Conservation (phyloP, 495 filamentous ascomycete genomes). For the Neurospora sp. region DNA sequence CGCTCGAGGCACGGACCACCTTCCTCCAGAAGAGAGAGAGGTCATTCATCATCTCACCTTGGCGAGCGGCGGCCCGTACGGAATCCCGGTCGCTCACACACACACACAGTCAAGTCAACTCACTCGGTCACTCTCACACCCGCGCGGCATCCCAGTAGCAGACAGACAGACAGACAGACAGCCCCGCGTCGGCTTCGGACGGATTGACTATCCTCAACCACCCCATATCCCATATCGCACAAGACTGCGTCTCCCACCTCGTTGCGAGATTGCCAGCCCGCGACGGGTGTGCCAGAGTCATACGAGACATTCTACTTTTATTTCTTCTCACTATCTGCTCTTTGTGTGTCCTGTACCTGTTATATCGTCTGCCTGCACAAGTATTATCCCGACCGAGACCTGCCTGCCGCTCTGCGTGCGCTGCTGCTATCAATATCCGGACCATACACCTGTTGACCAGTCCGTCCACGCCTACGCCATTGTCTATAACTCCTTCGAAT, state of each 20-base stretch:
- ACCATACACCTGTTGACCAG: not conserved
- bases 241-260: conserved; percentile 11
- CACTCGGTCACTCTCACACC: not conserved
- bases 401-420: not conserved
- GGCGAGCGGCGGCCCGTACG: not conserved
- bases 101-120: not conserved
- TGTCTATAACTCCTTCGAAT: conserved; percentile 1
- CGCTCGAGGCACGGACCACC: conserved; percentile 25
- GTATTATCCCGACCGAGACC: conserved; percentile 8
- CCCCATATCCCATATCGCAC: not conserved
- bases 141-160: not conserved
- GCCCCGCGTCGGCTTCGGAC: not conserved
- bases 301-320: conserved; percentile 41
- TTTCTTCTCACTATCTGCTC: conserved; percentile 15
- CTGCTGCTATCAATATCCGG: not conserved
- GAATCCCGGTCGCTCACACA: not conserved
- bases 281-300: conserved; percentile 18
- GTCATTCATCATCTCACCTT: not conserved
- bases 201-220: not conserved
- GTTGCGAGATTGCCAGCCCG: conserved; percentile 20
- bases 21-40: not conserved
- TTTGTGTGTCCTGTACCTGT: not conserved
- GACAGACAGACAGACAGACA: not conserved
- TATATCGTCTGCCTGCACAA: not conserved
- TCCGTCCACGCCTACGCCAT: not conserved